phyloP scores from a whole-genome alignment of 768 basidiomycete species.

The Termitomyces sp. region DNA sequence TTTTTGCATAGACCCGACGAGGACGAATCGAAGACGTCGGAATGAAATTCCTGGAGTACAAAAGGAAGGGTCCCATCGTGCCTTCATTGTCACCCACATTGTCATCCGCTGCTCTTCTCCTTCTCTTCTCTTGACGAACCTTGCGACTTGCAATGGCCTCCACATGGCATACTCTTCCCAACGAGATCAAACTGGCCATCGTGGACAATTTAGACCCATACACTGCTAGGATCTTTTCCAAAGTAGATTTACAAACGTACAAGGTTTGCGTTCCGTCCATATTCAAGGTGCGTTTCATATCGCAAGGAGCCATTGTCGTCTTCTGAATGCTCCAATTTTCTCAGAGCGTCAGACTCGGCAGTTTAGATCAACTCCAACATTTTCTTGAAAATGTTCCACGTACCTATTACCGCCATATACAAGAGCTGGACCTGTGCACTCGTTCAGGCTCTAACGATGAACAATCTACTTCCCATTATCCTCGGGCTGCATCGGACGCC shows the following conservation, averaged over 20 bases:
- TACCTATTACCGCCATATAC: conserved; percentile 45
- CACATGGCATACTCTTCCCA: conserved; percentile 57
- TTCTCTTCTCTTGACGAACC: conserved; percentile 1
- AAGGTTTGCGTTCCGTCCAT: conserved; percentile 51
- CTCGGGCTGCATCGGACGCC: conserved; percentile 36
- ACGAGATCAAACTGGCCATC: conserved; percentile 62
- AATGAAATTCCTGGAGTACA: conserved; percentile 6
- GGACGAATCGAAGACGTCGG: conserved; percentile 34
- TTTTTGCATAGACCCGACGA: conserved; percentile 24
- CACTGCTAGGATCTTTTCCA: conserved; percentile 45
- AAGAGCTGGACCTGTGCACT: conserved; percentile 49
- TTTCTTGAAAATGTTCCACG: conserved; percentile 59
- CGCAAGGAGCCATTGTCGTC: not conserved
- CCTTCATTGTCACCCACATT: not conserved
- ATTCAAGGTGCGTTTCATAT: conserved; percentile 45
- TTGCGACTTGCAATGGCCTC: conserved; percentile 12
- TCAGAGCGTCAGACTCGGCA: conserved; percentile 48
- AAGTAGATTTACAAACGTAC: conserved; percentile 47
- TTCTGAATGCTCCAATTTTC: conserved; percentile 12
- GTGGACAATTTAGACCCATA: conserved; percentile 41
- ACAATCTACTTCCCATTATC: conserved; percentile 17
- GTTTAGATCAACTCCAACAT: conserved; percentile 38
- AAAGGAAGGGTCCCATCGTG: conserved; percentile 7
- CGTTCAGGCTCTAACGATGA: conserved; percentile 13
- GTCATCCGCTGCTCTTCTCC: not conserved